Base-by-base conservation (phyloP, 2,329 filamentous ascomycete genomes). In the Emergomyces orientalis region DNA sequence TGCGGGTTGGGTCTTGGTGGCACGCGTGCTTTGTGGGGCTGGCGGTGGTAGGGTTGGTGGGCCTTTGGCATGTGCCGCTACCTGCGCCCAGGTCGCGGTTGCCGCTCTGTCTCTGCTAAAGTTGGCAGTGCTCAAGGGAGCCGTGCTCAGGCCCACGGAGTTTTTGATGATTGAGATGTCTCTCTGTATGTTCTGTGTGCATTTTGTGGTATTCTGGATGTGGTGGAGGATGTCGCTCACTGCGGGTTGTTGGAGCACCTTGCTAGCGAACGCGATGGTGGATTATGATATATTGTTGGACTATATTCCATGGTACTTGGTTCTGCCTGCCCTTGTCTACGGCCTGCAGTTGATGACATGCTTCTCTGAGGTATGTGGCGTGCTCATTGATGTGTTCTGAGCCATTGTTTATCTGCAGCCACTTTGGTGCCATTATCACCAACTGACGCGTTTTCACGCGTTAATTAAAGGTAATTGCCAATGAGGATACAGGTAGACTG, bases 151-250 rank as follows among this genome's bases (percentile, higher is more conserved):
- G 59, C 59, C 49, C 13, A 61, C 59, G 32, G 45, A 37, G 47
- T 61, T 61, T 55, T 61, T 61, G 59, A 61, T 61, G 49, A 61
- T 61, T 47, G 49, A 61, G 2, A 54, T 25, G 32, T 61, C 59
- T 61, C 34, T 55, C 32, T 61, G 59, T 13, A 61, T 55, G 59
- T 61, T 61, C 59, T 61, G 59, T 4, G 47, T 61, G n/a, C 47
- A 61, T n/a, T 52, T 61, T 39, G 37, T 27, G 22, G 47, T 27
- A 55, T 61, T 19, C 59, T 61, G 52, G 25, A 56, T 25, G 47
- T 59, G 56, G 34, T 59, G 56, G 22, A 59, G 56, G 41, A 59
- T 45, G 41, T 59, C 41, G 56, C 56, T 59, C 56, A 59, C 43
- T 25, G 41, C 34, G 41, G 56, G 56, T 32, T 59, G 56, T 32